Percentiles rank a stretch among this genome's conserved stretches.
These are phyloP conservation scores for Saturnispora serradocipensis DNA, from an alignment of 805 yeast genomes.

Conservation along the genomic window DNA sequence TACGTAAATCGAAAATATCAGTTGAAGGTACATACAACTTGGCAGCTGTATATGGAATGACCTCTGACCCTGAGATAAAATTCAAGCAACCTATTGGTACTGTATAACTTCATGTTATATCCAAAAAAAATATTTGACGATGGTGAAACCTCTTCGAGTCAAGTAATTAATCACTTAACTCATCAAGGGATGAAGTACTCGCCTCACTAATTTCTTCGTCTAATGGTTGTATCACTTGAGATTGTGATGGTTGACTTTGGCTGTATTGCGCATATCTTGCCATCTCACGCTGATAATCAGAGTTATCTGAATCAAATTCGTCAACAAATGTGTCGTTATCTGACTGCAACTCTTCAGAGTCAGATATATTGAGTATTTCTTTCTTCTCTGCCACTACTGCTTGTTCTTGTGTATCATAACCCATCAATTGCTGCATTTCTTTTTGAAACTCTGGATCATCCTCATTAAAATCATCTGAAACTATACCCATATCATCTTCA, in stretches of 20 bases:
- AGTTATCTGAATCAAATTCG: slow-evolving; percentile 8
- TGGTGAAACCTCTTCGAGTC: neutral
- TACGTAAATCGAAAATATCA: too few relatives aligned
- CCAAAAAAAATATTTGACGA: too few relatives aligned
- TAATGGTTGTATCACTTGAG: neutral
- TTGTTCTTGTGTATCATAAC: slow-evolving; percentile 2
- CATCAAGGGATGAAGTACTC: neutral
- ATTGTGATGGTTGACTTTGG: neutral
- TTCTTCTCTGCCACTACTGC: slow-evolving; percentile 2
- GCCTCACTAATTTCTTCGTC: neutral
- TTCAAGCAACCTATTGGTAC: too few relatives aligned
- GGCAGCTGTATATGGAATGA: neutral
- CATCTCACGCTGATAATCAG: slow-evolving; percentile 5
- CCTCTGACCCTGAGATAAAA: too few relatives aligned
- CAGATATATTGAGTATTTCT: neutral
- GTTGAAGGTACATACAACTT: too few relatives aligned
- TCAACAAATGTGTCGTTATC: neutral
- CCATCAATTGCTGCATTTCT: slow-evolving; percentile 5
- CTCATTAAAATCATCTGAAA: slow-evolving; percentile 1
- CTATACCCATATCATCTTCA: slow-evolving; percentile 4
- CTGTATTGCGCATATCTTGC: slow-evolving; percentile 2
- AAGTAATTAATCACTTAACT: neutral
- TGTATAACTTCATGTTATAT: too few relatives aligned
- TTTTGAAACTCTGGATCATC: neutral
- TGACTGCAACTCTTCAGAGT: neutral